phyloP scores from a whole-genome alignment of 208 protist species.

The Crithidia expoeki region DNA sequence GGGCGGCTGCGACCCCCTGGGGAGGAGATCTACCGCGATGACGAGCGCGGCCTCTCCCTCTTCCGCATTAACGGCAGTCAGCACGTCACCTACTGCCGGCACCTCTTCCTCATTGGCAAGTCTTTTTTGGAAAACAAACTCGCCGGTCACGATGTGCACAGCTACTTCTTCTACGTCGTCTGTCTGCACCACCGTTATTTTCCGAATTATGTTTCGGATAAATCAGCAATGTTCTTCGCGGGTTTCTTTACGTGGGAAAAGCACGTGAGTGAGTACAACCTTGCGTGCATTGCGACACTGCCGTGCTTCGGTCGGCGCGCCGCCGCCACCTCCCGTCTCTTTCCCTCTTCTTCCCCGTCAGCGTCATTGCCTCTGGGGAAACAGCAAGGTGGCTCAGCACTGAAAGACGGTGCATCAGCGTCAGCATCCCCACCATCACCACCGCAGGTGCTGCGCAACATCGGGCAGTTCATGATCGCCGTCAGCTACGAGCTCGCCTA shows the following conservation, averaged over 20 bases:
- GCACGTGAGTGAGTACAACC: conserved; percentile 95
- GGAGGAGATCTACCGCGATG: conserved; percentile 83
- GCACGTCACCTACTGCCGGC: conserved; percentile 80
- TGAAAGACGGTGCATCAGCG: neutral
- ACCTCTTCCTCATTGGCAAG: conserved; percentile 87
- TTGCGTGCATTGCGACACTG: conserved; percentile 99
- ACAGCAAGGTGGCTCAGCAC: neutral
- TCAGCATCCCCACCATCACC: conserved; percentile 4
- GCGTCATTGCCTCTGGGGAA: neutral
- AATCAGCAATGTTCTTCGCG: conserved; percentile 87
- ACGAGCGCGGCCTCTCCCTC: conserved; percentile 66
- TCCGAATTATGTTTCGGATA: conserved; percentile 67
- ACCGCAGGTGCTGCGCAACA: conserved; percentile 39
- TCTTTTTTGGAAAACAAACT: conserved; percentile 93
- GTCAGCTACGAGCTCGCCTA: conserved; percentile 98
- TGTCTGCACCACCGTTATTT: conserved; percentile 82
- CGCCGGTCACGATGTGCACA: conserved; percentile 85
- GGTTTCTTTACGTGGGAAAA: conserved; percentile 99
- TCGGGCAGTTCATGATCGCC: conserved; percentile 98
- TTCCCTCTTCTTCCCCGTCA: no score
- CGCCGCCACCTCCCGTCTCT: no score
- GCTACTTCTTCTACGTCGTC: conserved; percentile 89
- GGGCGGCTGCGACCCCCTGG: conserved; percentile 73
- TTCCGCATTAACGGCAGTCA: conserved; percentile 87
- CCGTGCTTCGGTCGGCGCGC: conserved; percentile 88